These are phyloP conservation scores for Malassezia psittaci DNA, from an alignment of 1,284 basidiomycete species.

Conservation along the genomic window DNA sequence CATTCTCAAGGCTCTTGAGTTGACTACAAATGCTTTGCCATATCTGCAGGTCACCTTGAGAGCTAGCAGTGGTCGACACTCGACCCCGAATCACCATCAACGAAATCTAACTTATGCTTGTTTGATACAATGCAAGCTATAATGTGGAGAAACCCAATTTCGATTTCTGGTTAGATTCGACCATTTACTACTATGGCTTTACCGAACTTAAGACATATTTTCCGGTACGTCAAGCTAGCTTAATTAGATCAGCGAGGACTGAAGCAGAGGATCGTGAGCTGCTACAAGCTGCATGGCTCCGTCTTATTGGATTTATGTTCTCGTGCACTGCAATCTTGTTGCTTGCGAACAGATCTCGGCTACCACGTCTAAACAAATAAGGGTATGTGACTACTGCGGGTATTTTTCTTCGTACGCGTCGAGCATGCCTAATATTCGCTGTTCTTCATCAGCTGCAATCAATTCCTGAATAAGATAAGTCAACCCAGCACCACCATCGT, in stretches of 20 bases:
- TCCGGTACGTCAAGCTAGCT: slow-evolving; percentile 3
- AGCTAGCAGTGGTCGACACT: background rate
- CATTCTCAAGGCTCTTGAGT: slow-evolving; percentile 31
- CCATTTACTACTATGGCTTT: slow-evolving; percentile 8
- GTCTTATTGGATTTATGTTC: slow-evolving; percentile 4
- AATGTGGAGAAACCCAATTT: too few species aligned
- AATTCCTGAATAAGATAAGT: slow-evolving; percentile 29
- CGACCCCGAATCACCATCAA: slow-evolving; percentile 3
- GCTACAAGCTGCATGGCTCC: slow-evolving; percentile 4
- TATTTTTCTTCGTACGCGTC: slow-evolving; percentile 12
- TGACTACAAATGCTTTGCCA: slow-evolving; percentile 38
- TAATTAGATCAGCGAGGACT: slow-evolving; percentile 8
- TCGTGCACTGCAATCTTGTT: slow-evolving; percentile 5
- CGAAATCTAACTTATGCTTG: too few species aligned
- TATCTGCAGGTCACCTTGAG: slow-evolving; percentile 32
- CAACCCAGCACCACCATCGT: slow-evolving; percentile 27
- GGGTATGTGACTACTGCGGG: background rate
- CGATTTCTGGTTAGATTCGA: too few species aligned
- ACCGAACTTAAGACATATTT: slow-evolving; percentile 18
- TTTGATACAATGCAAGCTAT: too few species aligned
- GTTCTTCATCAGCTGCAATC: slow-evolving; percentile 17
- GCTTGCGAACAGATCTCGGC: background rate
- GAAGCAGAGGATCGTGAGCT: slow-evolving; percentile 11
- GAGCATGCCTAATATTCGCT: slow-evolving; percentile 26
- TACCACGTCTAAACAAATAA: background rate